Evolutionary conservation across 1,284 basidiomycete genomes (phyloP).

Genomic region (Vanrija pseudolonga): DNA sequence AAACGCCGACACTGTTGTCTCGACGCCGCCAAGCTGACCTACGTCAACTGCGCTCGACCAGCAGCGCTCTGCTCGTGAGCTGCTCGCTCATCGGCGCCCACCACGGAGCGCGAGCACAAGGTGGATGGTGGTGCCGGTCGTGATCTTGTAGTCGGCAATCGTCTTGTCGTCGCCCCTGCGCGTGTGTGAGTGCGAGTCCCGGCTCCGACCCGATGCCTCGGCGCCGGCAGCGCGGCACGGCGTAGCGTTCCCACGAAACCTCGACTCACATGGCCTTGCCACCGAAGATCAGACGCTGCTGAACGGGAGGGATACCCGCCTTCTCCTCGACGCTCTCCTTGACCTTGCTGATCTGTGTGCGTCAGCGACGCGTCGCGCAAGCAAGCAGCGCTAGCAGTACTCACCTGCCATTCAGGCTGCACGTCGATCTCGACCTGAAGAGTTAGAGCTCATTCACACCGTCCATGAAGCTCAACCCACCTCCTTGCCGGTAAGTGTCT

Average conservation of each 20-base stretch:
- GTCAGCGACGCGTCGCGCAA: constrained; percentile 3
- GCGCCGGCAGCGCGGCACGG: too few species aligned
- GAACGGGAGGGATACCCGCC: constrained; percentile 94
- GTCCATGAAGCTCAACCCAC: constrained; percentile 17
- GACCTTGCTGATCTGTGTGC: constrained; percentile 76
- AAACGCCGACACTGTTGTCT: not conserved
- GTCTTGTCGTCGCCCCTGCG: constrained; percentile 76
- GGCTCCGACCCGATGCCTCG: not conserved
- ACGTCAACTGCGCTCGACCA: too few species aligned
- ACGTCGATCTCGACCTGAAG: constrained; percentile 76
- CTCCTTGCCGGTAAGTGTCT: constrained; percentile 46
- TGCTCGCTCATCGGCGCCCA: constrained; percentile 51
- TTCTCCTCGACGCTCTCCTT: constrained; percentile 99
- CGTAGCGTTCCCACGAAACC: too few species aligned
- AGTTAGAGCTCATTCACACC: not conserved
- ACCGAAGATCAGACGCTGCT: constrained; percentile 91
- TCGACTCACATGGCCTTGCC: constrained; percentile 88
- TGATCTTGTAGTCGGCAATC: constrained; percentile 74
- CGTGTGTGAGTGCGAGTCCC: not conserved
- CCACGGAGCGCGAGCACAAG: constrained; percentile 89
- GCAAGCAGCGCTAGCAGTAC: constrained; percentile 21
- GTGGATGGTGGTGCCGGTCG: constrained; percentile 80
- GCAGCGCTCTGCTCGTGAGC: too few species aligned
- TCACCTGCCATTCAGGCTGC: constrained; percentile 81
- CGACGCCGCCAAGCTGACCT: too few species aligned